Evolutionary conservation across 2,329 filamentous ascomycete species (phyloP).

Genomic region (Ascosphaera aggregata): DNA sequence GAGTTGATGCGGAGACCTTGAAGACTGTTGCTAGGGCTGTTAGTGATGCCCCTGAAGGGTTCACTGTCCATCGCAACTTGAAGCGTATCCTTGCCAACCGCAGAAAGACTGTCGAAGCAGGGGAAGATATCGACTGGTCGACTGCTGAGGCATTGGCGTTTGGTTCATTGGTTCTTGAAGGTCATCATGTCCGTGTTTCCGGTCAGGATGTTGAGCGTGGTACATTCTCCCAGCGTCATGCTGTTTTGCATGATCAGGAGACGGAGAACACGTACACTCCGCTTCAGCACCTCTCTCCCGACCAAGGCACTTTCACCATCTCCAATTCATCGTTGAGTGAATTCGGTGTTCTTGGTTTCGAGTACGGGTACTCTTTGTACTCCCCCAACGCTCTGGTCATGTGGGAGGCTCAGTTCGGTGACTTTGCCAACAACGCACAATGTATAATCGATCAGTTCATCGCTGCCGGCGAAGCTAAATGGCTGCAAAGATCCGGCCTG

Average conservation of each 20-base stretch:
- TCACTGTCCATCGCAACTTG: conserved; percentile 79
- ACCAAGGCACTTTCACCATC: conserved; percentile 91
- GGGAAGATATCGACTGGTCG: conserved; percentile 91
- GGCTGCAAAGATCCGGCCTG: conserved; percentile 92
- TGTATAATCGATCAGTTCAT: conserved; percentile 99
- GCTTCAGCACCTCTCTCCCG: conserved; percentile 65
- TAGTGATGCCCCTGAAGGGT: conserved; percentile 56
- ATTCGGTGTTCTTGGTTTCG: conserved; percentile 68
- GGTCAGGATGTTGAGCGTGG: conserved; percentile 98
- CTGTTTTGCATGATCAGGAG: conserved; percentile 94
- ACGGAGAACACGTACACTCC: conserved; percentile 84
- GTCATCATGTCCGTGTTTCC: conserved; percentile 91
- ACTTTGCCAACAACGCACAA: conserved; percentile 98
- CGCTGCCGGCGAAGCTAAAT: conserved; percentile 92
- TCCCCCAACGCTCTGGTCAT: conserved; percentile 94
- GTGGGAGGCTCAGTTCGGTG: conserved; percentile 99
- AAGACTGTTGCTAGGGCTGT: conserved; percentile 67
- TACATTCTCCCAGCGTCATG: conserved; percentile 95
- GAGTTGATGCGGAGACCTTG: conserved; percentile 46
- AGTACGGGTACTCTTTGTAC: conserved; percentile 94
- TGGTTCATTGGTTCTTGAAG: conserved; percentile 71
- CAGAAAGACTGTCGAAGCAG: conserved; percentile 78
- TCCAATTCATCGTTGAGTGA: conserved; percentile 77
- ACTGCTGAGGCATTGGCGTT: conserved; percentile 93
- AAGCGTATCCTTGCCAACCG: conserved; percentile 84